A percentile compares a stretch with the other conserved stretches of the same genome.
phyloP scores from a whole-genome alignment of 345 rosid genomes.

The Eutrema heterophyllum region DNA sequence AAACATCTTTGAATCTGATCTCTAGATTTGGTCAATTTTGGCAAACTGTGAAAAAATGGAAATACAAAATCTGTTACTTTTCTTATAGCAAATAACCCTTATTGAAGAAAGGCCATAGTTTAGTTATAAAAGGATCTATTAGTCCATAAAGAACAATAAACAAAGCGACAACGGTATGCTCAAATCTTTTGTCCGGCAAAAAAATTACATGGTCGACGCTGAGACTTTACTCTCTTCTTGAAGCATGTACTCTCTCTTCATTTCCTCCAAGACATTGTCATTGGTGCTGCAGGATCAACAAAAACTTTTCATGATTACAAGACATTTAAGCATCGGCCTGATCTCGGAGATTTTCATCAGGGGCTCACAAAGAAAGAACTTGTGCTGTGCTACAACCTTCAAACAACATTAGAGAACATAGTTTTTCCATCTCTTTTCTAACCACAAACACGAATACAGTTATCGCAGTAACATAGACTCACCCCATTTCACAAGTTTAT shows the following conservation, averaged over 20 bases:
- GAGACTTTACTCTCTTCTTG: constrained; percentile 55
- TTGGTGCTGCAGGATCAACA: constrained; percentile 61
- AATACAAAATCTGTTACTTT: constrained; percentile 1
- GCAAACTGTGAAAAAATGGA: not conserved
- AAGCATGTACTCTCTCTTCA: constrained; percentile 77
- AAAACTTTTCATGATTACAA: not conserved
- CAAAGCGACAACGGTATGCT: not conserved
- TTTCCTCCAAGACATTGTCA: constrained; percentile 75
- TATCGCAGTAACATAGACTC: not conserved
- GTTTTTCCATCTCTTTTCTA: not conserved
- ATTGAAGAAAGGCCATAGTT: not conserved
- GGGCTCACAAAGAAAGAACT: not conserved
- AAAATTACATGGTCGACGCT: not conserved
- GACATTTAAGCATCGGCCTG: not conserved
- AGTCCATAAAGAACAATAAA: not conserved
- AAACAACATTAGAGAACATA: not conserved
- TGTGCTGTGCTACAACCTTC: not conserved
- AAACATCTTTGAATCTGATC: not conserved
- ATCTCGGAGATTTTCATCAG: not conserved
- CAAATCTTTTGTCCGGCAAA: not conserved
- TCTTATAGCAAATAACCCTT: not conserved
- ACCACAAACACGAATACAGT: not conserved
- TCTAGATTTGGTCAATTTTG: not conserved
- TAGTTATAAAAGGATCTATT: not conserved
- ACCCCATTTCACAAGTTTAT: not conserved